Percentiles rank a stretch among this genome's conserved stretches.
Conservation (phyloP, 2,329 filamentous ascomycete species). For the Arachnomyces sp. region DNA sequence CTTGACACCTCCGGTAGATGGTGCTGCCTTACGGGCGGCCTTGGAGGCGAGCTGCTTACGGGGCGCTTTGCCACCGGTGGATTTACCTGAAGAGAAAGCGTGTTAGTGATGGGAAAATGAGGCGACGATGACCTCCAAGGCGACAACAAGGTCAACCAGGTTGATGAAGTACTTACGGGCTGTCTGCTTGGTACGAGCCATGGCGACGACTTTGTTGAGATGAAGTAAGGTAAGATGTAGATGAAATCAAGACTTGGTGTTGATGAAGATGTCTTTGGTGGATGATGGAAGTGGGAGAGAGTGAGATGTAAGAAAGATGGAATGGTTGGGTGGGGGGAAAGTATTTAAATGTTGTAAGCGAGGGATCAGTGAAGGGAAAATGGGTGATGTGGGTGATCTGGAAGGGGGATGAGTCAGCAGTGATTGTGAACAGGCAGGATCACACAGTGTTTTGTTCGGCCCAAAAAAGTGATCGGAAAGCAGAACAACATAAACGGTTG, state of each 20-base stretch:
- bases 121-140: slow-evolving; percentile 11
- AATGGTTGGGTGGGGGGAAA: slow-evolving; percentile 14
- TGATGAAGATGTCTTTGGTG: slow-evolving; percentile 24
- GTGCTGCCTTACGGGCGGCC: slow-evolving; percentile 96
- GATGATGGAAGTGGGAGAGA: slow-evolving; percentile 23
- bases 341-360: slow-evolving; percentile 16
- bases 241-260: slow-evolving; percentile 20
- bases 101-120: slow-evolving; percentile 20
- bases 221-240: slow-evolving; percentile 23
- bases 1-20: slow-evolving; percentile 95
- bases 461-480: slow-evolving; percentile 28
- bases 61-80: slow-evolving; percentile 64
- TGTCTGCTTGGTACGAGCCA: slow-evolving; percentile 48
- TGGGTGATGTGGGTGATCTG: slow-evolving; percentile 9
- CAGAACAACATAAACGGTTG: slow-evolving; percentile 24
- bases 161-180: slow-evolving; percentile 38
- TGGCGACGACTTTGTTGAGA: slow-evolving; percentile 25
- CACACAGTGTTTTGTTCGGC: too few species aligned
- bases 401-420: slow-evolving; percentile 26
- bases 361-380: slow-evolving; percentile 10
- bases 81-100: slow-evolving; percentile 53
- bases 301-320: slow-evolving; percentile 15
- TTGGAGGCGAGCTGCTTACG: slow-evolving; percentile 98
- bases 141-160: slow-evolving; percentile 18
- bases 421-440: slow-evolving; percentile 19